Conservation (phyloP, 345 rosid species). For the Populus davidiana region DNA sequence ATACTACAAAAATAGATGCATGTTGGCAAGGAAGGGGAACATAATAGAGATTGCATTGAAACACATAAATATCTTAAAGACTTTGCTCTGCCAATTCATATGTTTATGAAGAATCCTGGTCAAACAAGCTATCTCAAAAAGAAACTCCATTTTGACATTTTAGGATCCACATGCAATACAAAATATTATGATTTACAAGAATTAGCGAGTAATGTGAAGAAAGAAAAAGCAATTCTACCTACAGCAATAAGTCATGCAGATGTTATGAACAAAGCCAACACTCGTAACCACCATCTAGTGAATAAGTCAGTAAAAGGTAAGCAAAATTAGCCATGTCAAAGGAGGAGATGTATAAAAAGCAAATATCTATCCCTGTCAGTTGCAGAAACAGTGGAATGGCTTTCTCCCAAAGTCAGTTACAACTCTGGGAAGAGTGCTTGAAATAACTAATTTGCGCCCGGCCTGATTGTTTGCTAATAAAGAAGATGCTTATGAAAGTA, state of each 20-base stretch:
- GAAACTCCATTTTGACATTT: neutral
- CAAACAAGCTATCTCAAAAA: neutral
- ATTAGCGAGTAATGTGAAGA: neutral
- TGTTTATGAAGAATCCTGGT: neutral
- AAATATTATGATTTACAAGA: neutral
- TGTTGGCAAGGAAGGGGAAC: conserved; percentile 15
- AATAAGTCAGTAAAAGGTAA: neutral
- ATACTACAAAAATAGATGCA: conserved; percentile 46
- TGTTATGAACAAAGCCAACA: neutral
- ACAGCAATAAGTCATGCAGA: neutral
- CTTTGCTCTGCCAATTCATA: neutral
- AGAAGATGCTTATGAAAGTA: too few species aligned
- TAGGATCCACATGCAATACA: neutral
- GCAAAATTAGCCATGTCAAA: neutral
- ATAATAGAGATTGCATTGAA: neutral
- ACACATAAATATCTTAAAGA: neutral
- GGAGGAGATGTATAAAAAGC: neutral
- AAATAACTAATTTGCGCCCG: too few species aligned
- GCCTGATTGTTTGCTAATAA: too few species aligned
- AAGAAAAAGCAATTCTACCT: neutral
- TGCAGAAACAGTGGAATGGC: too few species aligned
- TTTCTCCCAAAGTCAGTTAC: too few species aligned
- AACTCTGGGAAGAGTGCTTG: too few species aligned
- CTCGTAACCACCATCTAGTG: neutral
- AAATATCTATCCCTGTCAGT: too few species aligned